phyloP scores from a whole-genome alignment of 176 grass and related monocot genomes.

The Oryza glaberrima region DNA sequence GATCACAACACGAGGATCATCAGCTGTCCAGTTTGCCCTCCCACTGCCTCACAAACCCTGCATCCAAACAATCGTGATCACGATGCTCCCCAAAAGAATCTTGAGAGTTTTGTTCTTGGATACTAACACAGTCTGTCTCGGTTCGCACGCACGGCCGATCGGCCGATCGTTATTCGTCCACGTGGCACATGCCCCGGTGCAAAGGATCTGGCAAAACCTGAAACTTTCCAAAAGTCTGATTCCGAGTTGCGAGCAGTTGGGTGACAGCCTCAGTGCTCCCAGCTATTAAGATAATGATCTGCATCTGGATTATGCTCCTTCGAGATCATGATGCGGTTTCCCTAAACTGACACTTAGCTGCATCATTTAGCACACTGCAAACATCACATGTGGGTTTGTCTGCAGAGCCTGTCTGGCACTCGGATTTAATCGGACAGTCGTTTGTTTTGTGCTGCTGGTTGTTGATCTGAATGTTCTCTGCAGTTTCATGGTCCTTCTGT shows the following conservation, averaged over 20 bases:
- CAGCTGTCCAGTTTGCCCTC: not conserved
- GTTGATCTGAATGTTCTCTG: conserved; percentile 31
- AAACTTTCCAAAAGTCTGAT: not conserved
- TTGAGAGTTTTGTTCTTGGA: not conserved
- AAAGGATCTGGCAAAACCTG: not conserved
- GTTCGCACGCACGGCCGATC: not conserved
- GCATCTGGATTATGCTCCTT: not conserved
- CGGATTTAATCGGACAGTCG: not conserved
- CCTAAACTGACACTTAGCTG: not conserved
- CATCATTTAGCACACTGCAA: not conserved
- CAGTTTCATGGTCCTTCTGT: not conserved
- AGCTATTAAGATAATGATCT: not conserved
- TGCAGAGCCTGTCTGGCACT: not conserved
- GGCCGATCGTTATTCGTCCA: not conserved
- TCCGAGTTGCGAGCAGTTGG: not conserved
- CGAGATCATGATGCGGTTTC: not conserved
- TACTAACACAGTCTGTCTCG: not conserved
- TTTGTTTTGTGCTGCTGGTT: not conserved
- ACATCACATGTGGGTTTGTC: conserved; percentile 26
- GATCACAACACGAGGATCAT: not conserved
- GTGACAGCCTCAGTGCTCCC: not conserved
- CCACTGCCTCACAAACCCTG: not conserved
- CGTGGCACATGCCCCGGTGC: not conserved
- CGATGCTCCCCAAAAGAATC: not conserved
- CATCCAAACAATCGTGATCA: not conserved